These are phyloP conservation scores for Solanum microdontum DNA, from an alignment of 257 asterid species.

Conservation along the genomic window DNA sequence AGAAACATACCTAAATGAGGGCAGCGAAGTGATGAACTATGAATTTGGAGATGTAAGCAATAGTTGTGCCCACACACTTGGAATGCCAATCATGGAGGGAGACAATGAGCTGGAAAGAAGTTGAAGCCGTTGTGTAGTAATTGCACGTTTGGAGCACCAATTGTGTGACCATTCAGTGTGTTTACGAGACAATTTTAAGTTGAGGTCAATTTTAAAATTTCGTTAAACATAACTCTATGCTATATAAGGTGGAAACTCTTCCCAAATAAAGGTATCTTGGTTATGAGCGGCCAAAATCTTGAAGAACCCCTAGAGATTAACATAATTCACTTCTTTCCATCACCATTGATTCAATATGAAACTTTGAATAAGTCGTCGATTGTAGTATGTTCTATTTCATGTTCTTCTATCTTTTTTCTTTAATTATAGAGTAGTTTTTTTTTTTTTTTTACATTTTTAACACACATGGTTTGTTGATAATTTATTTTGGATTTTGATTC, in stretches of 20 bases:
- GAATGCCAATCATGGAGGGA: not conserved
- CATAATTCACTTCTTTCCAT: not conserved
- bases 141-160: not conserved
- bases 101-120: not conserved
- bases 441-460: not conserved
- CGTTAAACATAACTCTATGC: not conserved
- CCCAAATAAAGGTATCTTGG: not conserved
- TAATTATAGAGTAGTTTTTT: not conserved
- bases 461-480: not conserved
- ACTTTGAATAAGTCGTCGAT: not conserved
- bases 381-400: not conserved
- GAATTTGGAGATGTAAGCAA: not conserved
- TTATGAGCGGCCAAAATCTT: not conserved
- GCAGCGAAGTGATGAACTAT: not conserved
- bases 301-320: not conserved
- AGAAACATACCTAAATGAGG: not conserved
- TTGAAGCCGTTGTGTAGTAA: not conserved
- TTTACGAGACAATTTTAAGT: not conserved
- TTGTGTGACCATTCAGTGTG: not conserved
- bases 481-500: not conserved
- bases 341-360: not conserved
- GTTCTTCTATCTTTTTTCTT: not conserved
- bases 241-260: not conserved
- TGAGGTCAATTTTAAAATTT: not conserved
- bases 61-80: not conserved